These are phyloP conservation scores for Citrus cavaleriei DNA, from an alignment of 345 rosid genomes.

Conservation along the genomic window DNA sequence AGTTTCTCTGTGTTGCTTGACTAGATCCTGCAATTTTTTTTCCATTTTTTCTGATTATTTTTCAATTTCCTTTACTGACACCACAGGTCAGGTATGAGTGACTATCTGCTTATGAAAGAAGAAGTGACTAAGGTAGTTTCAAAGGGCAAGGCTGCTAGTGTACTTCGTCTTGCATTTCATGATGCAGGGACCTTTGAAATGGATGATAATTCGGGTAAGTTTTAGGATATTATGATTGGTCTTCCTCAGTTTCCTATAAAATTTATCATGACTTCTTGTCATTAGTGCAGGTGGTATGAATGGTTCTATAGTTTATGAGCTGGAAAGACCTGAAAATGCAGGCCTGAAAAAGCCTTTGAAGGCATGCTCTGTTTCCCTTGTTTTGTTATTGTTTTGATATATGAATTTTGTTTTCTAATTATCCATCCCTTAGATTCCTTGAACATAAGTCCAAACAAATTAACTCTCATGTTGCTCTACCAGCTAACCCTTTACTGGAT, in stretches of 20 bases:
- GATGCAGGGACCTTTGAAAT: constrained; percentile 93
- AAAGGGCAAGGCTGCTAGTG: constrained; percentile 91
- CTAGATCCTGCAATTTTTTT: background rate
- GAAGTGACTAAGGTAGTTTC: constrained; percentile 68
- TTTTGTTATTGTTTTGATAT: background rate
- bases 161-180: constrained; percentile 94
- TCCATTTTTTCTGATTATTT: background rate
- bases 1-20: background rate
- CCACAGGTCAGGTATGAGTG: constrained; percentile 32
- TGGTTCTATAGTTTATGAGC: constrained; percentile 81
- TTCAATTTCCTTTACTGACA: constrained; percentile 5
- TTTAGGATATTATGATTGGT: background rate
- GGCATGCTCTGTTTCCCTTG: constrained; percentile 28
- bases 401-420: background rate
- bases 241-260: background rate
- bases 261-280: background rate
- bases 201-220: constrained; percentile 50
- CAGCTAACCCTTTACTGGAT: constrained; percentile 34
- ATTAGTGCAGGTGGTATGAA: constrained; percentile 77
- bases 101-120: constrained; percentile 36
- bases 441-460: constrained; percentile 7
- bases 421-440: background rate
- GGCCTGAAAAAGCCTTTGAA: constrained; percentile 81
- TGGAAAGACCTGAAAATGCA: constrained; percentile 86
- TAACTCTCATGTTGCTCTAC: constrained; percentile 16